phyloP scores from a whole-genome alignment of 805 yeast species.

The Wilhelminamyces savonicus region DNA sequence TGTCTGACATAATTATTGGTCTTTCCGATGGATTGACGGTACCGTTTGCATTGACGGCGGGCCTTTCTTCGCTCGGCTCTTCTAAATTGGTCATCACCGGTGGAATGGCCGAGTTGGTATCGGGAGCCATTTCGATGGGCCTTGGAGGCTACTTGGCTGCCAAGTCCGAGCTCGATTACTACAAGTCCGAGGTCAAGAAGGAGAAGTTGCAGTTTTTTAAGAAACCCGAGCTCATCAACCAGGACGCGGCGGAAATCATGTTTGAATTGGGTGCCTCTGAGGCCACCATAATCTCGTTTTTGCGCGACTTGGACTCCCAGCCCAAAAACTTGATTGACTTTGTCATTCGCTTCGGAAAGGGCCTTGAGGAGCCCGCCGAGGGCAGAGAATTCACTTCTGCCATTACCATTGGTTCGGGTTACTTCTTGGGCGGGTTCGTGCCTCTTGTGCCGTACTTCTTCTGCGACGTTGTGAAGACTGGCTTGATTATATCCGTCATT shows the following conservation, averaged over 20 bases:
- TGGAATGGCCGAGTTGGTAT: constrained; percentile 94
- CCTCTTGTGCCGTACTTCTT: constrained; percentile 92
- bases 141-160: constrained; percentile 96
- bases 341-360: constrained; percentile 81
- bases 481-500: constrained; percentile 65
- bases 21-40: constrained; percentile 94
- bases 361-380: constrained; percentile 93
- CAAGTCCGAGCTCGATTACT: constrained; percentile 75
- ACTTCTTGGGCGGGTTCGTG: constrained; percentile 87
- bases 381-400: constrained; percentile 87
- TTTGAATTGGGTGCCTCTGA: constrained; percentile 68
- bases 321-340: constrained; percentile 82
- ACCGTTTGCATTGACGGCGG: constrained; percentile 98
- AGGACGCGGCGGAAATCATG: constrained; percentile 75
- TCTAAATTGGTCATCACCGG: constrained; percentile 91
- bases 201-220: constrained; percentile 66
- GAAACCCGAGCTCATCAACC: constrained; percentile 59
- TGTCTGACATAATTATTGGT: constrained; percentile 91
- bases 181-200: constrained; percentile 60
- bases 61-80: constrained; percentile 85
- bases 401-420: constrained; percentile 80
- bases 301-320: constrained; percentile 69
- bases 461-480: constrained; percentile 65
- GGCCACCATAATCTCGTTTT: constrained; percentile 65
- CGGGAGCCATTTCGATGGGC: constrained; percentile 98